Base-by-base conservation (phyloP, 2,329 filamentous ascomycete species). In the Ascosphaera aggregata region DNA sequence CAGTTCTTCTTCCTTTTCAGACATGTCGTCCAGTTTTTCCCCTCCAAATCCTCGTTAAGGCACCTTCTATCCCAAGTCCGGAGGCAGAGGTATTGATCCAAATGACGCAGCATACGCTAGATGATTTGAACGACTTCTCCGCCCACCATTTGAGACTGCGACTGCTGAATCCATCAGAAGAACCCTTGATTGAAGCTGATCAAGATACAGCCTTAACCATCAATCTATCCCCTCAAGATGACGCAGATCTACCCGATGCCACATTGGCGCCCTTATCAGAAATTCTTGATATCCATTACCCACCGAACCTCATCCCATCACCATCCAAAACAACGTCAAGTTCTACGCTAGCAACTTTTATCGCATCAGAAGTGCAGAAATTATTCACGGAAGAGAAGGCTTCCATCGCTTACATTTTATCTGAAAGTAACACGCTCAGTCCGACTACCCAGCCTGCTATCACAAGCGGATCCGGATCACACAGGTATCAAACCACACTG, bases 311-410 rank as follows among this genome's bases (percentile, higher is more conserved):
- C 44, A 65, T 76, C 4, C 76, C 78, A 0, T 15, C 34, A 35
- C n/a, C n/a, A 15, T 69, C 73, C 1, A 64, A 66, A 5, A 75
- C 70, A 0, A 73, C 77, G 0, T 73, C 76, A 1, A 76, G 76
- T n/a, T 80, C 80, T 0, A 60, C 71, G 3, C 64, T 91, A 2
- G 80, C 80, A 0, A 72, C 70, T 0, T 91, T 78, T 46, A 71
- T 95, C 36, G 81, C 85, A 2, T 68, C 71, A 36, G 74, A 86
- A 48, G 63, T 98, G 11, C 74, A 80, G 40, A 66, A 69, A 0
- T 68, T 85, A 1, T 95, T 93, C 50, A 69, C 71, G 3, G 84
- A 95, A 56, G 89, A 98, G 54, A 84, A 86, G 48, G 74, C 82
- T 17, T 80, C 82, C 44, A 76, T 95, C 45, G 76, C 78, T 9